Evolutionary conservation across 1,139 yeast genomes (phyloP).

Genomic region (Lodderomyces elongisporus): DNA sequence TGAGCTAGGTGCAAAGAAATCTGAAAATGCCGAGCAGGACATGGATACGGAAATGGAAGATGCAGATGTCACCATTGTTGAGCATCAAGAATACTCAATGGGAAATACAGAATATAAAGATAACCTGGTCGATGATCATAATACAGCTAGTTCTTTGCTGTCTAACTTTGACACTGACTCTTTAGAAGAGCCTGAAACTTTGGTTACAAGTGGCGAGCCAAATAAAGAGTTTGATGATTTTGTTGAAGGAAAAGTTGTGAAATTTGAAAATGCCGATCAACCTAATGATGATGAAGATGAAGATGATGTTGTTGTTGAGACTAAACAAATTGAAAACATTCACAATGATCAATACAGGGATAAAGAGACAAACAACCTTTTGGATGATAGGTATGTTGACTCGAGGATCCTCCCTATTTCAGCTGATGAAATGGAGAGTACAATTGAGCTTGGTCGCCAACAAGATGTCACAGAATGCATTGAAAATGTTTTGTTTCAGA

Average conservation of each 20-base stretch:
- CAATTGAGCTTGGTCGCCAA: constrained; percentile 81
- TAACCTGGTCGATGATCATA: constrained; percentile 5
- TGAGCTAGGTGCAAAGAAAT: constrained; percentile 1
- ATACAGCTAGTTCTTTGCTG: constrained; percentile 3
- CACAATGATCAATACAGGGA: too few relatives aligned
- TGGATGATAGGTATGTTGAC: too few relatives aligned
- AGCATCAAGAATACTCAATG: not conserved
- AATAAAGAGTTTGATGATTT: constrained; percentile 10
- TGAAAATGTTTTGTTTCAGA: constrained; percentile 87
- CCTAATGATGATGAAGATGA: too few relatives aligned
- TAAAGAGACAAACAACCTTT: too few relatives aligned
- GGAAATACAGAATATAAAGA: not conserved
- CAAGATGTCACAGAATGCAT: constrained; percentile 98
- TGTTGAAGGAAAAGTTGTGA: constrained; percentile 8
- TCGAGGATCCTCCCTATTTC: constrained; percentile 37
- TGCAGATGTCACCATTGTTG: constrained; percentile 1
- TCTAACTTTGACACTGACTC: not conserved
- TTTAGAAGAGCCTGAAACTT: not conserved
- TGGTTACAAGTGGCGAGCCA: too few relatives aligned
- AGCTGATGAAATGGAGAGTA: constrained; percentile 62
- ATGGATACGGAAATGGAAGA: constrained; percentile 5
- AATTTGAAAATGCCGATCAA: not conserved
- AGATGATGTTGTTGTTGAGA: not conserved
- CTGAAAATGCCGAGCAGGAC: constrained; percentile 8
- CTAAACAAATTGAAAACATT: constrained; percentile 4